A percentile compares a stretch with the other conserved stretches of the same genome.
Conservation (phyloP, 75 land plant genomes). For the Sequoiadendron giganteum region DNA sequence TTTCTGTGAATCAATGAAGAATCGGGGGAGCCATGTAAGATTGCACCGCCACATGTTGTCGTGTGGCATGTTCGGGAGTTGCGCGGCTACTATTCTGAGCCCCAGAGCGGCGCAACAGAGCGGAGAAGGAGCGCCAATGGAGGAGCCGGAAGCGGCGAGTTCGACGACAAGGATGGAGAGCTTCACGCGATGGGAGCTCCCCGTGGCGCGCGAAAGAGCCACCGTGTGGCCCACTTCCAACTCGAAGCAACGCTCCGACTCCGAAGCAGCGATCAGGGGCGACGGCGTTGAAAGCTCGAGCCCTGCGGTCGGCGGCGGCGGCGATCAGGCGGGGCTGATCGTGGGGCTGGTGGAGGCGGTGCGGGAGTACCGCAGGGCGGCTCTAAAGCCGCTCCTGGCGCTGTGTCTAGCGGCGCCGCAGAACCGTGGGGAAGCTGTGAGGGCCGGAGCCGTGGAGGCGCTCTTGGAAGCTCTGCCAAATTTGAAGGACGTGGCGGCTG, state of each 20-base stretch:
- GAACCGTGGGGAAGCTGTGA: constrained; percentile 60
- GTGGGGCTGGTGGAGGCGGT: constrained; percentile 17
- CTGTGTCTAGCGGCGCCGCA: constrained; percentile 44
- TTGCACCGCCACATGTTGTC: constrained; percentile 48
- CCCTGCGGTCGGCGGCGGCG: not conserved
- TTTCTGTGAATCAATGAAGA: not conserved
- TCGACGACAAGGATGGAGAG: constrained; percentile 25
- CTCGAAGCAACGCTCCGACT: not conserved
- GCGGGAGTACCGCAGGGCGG: constrained; percentile 13
- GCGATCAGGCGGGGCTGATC: constrained; percentile 4
- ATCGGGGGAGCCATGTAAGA: constrained; percentile 11
- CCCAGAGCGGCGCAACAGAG: constrained; percentile 35
- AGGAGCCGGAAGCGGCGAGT: not conserved
- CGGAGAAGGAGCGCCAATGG: constrained; percentile 14
- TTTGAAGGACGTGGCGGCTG: constrained; percentile 42
- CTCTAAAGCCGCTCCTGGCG: constrained; percentile 52
- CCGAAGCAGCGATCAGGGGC: no score
- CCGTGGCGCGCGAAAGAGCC: not conserved
- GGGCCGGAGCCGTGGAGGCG: constrained; percentile 56
- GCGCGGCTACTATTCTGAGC: constrained; percentile 53
- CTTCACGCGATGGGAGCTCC: constrained; percentile 67
- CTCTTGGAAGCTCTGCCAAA: constrained; percentile 51
- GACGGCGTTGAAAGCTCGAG: not conserved
- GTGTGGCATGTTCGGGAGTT: constrained; percentile 66
- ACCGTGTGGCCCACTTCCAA: not conserved